Conservation (phyloP, 1,284 basidiomycete genomes). For the Pascua sp. region DNA sequence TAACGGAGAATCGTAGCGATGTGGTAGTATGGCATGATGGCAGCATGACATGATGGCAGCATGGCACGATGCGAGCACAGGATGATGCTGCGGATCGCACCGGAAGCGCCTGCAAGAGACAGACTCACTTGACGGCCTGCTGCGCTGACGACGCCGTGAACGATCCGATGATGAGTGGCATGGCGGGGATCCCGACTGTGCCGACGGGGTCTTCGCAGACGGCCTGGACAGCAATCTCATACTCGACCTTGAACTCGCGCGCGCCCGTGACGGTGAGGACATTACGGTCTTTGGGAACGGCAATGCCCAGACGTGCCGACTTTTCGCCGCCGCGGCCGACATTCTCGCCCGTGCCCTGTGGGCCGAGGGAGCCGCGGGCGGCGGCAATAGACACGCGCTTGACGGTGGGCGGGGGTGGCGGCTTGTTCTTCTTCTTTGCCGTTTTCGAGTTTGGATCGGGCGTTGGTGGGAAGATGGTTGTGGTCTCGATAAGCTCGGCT, state of each 20-base stretch:
- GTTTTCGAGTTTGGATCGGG: slow-evolving; percentile 22
- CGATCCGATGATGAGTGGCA: slow-evolving; percentile 52
- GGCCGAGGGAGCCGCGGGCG: slow-evolving; percentile 1
- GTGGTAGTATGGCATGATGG: too few species aligned
- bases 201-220: slow-evolving; percentile 62
- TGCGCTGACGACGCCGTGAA: slow-evolving; percentile 32
- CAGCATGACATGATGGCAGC: too few species aligned
- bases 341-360: slow-evolving; percentile 62
- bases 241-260: slow-evolving; percentile 73
- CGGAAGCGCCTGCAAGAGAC: too few species aligned
- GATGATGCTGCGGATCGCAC: too few species aligned
- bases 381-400: slow-evolving; percentile 1
- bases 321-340: slow-evolving; percentile 68
- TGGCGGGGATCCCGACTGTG: slow-evolving; percentile 63
- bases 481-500: slow-evolving; percentile 69
- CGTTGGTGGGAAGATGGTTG: slow-evolving; percentile 44
- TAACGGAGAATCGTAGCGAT: background rate
- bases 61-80: too few species aligned
- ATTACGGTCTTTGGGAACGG: slow-evolving; percentile 65
- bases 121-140: slow-evolving; percentile 41
- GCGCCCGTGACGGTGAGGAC: slow-evolving; percentile 72
- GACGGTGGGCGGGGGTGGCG: slow-evolving; percentile 58
- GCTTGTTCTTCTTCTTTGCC: slow-evolving; percentile 55
- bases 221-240: slow-evolving; percentile 70
- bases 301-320: slow-evolving; percentile 64